Evolutionary conservation across 164 flowering plant genomes (phyloP).

Genomic region (Platanus orientalis): DNA sequence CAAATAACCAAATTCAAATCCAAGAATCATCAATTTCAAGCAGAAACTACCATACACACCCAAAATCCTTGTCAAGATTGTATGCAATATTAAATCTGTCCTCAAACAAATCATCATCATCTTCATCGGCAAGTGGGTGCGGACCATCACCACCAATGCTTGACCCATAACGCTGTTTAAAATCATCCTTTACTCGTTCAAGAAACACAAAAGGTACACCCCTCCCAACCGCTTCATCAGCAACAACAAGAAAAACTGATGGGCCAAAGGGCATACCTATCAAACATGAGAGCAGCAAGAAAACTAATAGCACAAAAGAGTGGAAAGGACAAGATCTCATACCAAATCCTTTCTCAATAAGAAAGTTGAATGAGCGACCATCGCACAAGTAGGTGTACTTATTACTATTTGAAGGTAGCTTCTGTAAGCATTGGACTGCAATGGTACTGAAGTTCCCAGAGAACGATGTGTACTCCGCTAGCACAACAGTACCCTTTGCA

Average conservation of each 20-base stretch:
- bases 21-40: neutral
- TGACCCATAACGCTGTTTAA: constrained; percentile 72
- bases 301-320: neutral
- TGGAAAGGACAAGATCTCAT: constrained; percentile 10
- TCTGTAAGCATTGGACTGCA: constrained; percentile 94
- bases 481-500: constrained; percentile 86
- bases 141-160: constrained; percentile 51
- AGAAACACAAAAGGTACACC: constrained; percentile 86
- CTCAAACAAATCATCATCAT: constrained; percentile 81
- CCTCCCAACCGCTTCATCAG: constrained; percentile 86
- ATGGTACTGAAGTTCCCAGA: constrained; percentile 94
- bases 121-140: constrained; percentile 85
- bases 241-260: constrained; percentile 95
- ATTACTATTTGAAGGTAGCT: constrained; percentile 78
- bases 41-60: constrained; percentile 39
- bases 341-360: constrained; percentile 83
- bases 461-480: constrained; percentile 90
- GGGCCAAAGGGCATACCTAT: constrained; percentile 9
- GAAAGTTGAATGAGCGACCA: constrained; percentile 89
- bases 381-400: constrained; percentile 91
- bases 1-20: neutral
- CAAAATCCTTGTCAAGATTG: constrained; percentile 94
- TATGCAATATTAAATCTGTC: constrained; percentile 94
- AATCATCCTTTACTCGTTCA: constrained; percentile 92
- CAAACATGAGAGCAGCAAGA: constrained; percentile 1